Evolutionary conservation across 2,329 filamentous ascomycete genomes (phyloP), one percentile per base, ranked within the genome.

Genomic region (Blastomyces emzantsi): DNA sequence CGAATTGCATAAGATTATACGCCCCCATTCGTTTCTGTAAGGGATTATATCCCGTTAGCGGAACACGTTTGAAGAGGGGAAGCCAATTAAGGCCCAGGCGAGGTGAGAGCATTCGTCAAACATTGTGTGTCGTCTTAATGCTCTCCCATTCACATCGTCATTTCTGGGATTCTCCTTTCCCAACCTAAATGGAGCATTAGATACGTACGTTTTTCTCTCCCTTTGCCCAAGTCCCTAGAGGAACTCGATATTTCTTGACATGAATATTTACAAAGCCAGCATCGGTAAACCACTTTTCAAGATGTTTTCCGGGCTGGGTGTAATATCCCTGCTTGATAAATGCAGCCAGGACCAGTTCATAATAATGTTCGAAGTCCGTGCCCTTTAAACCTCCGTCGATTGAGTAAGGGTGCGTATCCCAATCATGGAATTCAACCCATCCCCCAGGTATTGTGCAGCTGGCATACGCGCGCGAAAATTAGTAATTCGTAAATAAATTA

Each of bases 391-490:
- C 30, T 1, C 30, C 43, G 43, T 62, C 61, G 13, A 36, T 5
- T 9, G 61, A 62, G 45, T 62, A 62, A 45, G 61, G 49, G 13
- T 62, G 49, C n/a, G 54, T 47, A 19, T 62, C 75, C 61, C 73
- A 66, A 28, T 80, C 72, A 36, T 72, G 67, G 57, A 70, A 70
- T 51, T 81, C 79, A 15, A 79, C 69, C 67, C 71, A 78, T 25
- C 77, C 79, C 28, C 77, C 79, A 0, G 78, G 78, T 59, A 45
- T 59, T 9, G 39, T 28, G 15, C 56, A 59, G 56, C 56, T 59
- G 8, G 25, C 28, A 36, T n/a, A 13, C 19, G 17, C 30, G 19
- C 22, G 36, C 41, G 19, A 5, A 52, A 45, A 13, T 45, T 55
- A 72, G 68, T 7, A 9, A 36, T 72, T 67, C 2, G 52, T 30